Evolutionary conservation across 176 grass and related monocot species (phyloP).

Genomic region (Raddia distichophylla): DNA sequence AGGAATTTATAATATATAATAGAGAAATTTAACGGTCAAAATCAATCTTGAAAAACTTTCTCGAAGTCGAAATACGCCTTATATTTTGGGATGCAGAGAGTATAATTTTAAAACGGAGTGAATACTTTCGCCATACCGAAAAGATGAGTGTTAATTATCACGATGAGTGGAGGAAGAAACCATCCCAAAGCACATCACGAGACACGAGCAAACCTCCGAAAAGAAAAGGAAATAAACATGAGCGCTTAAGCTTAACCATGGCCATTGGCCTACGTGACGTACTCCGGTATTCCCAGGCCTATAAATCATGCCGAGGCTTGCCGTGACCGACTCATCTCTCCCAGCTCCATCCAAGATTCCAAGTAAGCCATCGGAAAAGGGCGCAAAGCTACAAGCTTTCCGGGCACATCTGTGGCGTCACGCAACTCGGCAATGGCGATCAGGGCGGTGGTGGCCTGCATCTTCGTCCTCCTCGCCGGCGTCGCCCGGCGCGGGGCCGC

Average conservation of each 20-base stretch:
- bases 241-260: not conserved
- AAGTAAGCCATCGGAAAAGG: not conserved
- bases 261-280: not conserved
- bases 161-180: not conserved
- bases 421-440: not conserved
- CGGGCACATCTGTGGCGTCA: not conserved
- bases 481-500: constrained; percentile 8
- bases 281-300: not conserved
- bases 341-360: not conserved
- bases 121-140: too few species aligned
- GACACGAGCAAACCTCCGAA: not conserved
- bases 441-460: not conserved
- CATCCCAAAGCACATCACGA: not conserved
- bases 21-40: too few species aligned
- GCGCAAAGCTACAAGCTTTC: constrained; percentile 22
- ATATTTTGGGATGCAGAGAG: too few species aligned
- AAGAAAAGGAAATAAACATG: not conserved
- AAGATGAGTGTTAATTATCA: too few species aligned
- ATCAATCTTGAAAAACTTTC: too few species aligned
- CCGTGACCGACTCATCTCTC: not conserved
- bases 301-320: constrained; percentile 27
- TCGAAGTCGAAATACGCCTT: too few species aligned
- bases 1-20: too few species aligned
- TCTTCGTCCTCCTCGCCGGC: constrained; percentile 22
- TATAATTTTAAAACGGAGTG: too few species aligned